These are phyloP conservation scores for Coniochaeta sp. DNA, from an alignment of 2,329 filamentous ascomycete species.

Conservation along the genomic window DNA sequence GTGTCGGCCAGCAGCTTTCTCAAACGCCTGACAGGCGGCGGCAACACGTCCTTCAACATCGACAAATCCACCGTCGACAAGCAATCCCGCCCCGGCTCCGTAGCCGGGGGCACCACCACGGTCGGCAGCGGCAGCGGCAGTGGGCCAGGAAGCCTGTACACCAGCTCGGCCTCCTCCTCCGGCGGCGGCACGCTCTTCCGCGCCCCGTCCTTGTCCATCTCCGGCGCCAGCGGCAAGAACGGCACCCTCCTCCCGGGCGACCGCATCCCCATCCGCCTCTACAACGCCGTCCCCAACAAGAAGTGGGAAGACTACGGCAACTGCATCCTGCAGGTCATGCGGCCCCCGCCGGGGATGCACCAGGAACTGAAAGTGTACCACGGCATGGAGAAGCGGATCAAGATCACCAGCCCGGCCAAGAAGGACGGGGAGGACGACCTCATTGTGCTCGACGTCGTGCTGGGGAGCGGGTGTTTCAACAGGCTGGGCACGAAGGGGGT, in stretches of 20 bases:
- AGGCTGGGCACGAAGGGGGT: slow-evolving; percentile 79
- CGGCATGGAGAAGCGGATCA: slow-evolving; percentile 75
- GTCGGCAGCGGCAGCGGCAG: slow-evolving; percentile 23
- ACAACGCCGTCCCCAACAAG: slow-evolving; percentile 65
- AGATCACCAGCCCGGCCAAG: slow-evolving; percentile 67
- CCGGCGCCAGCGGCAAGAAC: slow-evolving; percentile 35
- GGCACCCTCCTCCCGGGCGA: slow-evolving; percentile 55
- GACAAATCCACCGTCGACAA: slow-evolving; percentile 67
- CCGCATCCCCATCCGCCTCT: slow-evolving; percentile 80
- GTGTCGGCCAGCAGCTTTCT: slow-evolving; percentile 71
- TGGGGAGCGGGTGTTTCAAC: slow-evolving; percentile 80
- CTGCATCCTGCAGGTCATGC: slow-evolving; percentile 74
- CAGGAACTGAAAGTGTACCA: slow-evolving; percentile 54
- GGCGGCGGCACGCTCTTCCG: slow-evolving; percentile 34
- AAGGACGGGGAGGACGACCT: slow-evolving; percentile 48
- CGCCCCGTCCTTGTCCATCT: slow-evolving; percentile 52
- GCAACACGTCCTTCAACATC: slow-evolving; percentile 71
- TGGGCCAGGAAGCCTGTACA: slow-evolving; percentile 49
- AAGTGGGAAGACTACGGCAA: slow-evolving; percentile 92
- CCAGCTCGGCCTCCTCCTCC: slow-evolving; percentile 44
- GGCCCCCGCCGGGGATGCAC: slow-evolving; percentile 56
- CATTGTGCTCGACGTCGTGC: slow-evolving; percentile 72
- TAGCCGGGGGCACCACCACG: too few species aligned
- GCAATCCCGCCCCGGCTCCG: slow-evolving; percentile 41
- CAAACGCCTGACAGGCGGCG: slow-evolving; percentile 65